Conservation (phyloP, 1,139 yeast genomes). For the Yamadazyma friedrichii region DNA sequence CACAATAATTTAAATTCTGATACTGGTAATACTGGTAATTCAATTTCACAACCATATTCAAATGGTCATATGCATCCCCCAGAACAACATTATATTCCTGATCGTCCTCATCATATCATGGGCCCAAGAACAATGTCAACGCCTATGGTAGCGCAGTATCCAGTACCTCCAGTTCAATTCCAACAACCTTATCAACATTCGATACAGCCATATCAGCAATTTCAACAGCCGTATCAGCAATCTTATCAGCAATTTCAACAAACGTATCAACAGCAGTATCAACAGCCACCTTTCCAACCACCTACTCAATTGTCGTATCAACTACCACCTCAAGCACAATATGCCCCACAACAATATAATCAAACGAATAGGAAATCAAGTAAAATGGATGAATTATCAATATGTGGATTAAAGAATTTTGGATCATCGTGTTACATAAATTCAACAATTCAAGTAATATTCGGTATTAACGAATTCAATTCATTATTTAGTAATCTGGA, state of each 20-base stretch:
- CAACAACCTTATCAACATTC: constrained; percentile 4
- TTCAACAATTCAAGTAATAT: constrained; percentile 63
- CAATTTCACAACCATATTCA: constrained; percentile 1
- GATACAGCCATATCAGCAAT: neutral
- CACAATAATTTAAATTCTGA: too few relatives aligned
- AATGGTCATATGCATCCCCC: constrained; percentile 2
- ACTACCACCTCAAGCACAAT: neutral
- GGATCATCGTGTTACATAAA: constrained; percentile 77
- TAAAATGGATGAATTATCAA: constrained; percentile 39
- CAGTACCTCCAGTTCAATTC: neutral
- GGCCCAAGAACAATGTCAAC: neutral
- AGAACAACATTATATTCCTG: neutral
- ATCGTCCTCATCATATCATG: neutral
- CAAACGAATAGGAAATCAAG: constrained; percentile 15
- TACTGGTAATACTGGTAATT: too few relatives aligned
- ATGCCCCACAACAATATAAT: too few relatives aligned
- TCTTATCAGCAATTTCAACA: neutral
- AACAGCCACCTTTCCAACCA: neutral
- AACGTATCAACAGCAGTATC: neutral
- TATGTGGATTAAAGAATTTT: constrained; percentile 66
- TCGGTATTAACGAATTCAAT: constrained; percentile 50
- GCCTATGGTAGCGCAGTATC: neutral
- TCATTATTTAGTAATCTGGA: constrained; percentile 40
- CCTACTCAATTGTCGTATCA: neutral
- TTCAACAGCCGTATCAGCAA: constrained; percentile 9